Base-by-base conservation (phyloP, 2,329 filamentous ascomycete species). In the Huntiella bhutanensis region DNA sequence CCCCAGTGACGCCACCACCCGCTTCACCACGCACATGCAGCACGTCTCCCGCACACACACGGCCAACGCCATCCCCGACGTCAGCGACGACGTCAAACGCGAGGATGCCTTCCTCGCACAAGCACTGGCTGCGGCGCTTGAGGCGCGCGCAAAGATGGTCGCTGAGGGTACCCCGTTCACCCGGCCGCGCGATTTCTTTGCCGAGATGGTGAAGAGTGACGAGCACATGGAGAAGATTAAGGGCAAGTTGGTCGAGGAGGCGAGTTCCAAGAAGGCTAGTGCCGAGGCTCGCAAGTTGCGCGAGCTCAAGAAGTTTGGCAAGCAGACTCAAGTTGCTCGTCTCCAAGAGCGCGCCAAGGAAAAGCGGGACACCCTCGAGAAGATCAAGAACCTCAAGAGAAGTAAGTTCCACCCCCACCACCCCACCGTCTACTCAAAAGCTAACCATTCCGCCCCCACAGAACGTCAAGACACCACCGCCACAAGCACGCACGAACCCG, bases 141-240 rank as follows among this genome's bases (percentile, higher is more conserved):
- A 75, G 50, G 91, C 76, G 2, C 80, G 88, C 47, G 61, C 66
- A n/a, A 66, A 78, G 51, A 70, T 98, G 17, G 80, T 82, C 58
- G 78, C 80, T 52, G 88, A 95, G 62, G 80, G 80, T 6, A 72
- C 88, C 1, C 75, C 82, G 5, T 98, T 98, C 64, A 80, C 84
- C 22, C 75, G 91, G 7, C 91, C 91, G 3, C 79, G 75, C 47
- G 91, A 98, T 65, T 98, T 93, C 66, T 98, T 98, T 56, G 91
- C 91, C 39, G 91, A 98, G 70, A 98, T 96, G 87, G 80, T 95
- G 57, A 96, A 96, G 75, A 84, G 80, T 57, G 91, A 98, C 60
- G 88, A 92, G 56, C 91, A 95, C 63, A 98, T 98, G 91, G 83
- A 83, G 60, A 87, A 83, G 70, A 83, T 98, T 60, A 92, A 92